These are phyloP conservation scores for Fraxinus baroniana DNA, from an alignment of 305 asterid species.

Conservation along the genomic window DNA sequence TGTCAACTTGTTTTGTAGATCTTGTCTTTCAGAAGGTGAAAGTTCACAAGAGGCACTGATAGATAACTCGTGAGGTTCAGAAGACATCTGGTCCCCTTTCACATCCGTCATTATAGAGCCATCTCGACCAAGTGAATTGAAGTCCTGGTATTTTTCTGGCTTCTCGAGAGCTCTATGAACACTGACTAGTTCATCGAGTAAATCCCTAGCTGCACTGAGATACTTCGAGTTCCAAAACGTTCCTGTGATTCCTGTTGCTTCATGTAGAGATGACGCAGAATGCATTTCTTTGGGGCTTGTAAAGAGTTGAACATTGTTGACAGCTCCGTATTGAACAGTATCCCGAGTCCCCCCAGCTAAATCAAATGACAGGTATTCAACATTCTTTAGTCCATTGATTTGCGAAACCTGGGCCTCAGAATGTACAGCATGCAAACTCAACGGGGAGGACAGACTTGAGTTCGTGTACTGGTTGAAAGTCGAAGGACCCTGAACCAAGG, in stretches of 20 bases:
- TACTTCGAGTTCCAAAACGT: slow-evolving; percentile 45
- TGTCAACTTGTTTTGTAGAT: slow-evolving; percentile 52
- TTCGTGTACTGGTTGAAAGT: slow-evolving; percentile 44
- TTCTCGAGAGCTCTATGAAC: slow-evolving; percentile 42
- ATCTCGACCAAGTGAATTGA: slow-evolving; percentile 29
- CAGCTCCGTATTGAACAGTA: slow-evolving; percentile 28
- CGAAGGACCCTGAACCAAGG: slow-evolving; percentile 38
- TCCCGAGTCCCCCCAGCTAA: slow-evolving; percentile 33
- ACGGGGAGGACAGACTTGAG: slow-evolving; percentile 39
- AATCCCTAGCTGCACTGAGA: slow-evolving; percentile 59
- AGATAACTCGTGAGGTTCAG: slow-evolving; percentile 32
- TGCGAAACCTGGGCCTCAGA: slow-evolving; percentile 31
- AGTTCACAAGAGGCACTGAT: slow-evolving; percentile 34
- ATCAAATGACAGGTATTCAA: slow-evolving; percentile 53
- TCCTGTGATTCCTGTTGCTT: slow-evolving; percentile 32
- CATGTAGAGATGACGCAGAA: slow-evolving; percentile 31
- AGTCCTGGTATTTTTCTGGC: slow-evolving; percentile 28
- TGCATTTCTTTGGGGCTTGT: slow-evolving; percentile 33
- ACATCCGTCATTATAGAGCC: slow-evolving; percentile 33
- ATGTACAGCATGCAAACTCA: slow-evolving; percentile 39
- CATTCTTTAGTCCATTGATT: slow-evolving; percentile 37
- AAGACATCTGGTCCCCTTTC: slow-evolving; percentile 32
- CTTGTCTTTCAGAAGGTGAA: slow-evolving; percentile 49
- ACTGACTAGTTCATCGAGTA: slow-evolving; percentile 63
- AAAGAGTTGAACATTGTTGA: slow-evolving; percentile 25